These are phyloP conservation scores for Gonapodya prolifera DNA, from an alignment of 192 early-diverging fungal genomes.

Conservation along the genomic window DNA sequence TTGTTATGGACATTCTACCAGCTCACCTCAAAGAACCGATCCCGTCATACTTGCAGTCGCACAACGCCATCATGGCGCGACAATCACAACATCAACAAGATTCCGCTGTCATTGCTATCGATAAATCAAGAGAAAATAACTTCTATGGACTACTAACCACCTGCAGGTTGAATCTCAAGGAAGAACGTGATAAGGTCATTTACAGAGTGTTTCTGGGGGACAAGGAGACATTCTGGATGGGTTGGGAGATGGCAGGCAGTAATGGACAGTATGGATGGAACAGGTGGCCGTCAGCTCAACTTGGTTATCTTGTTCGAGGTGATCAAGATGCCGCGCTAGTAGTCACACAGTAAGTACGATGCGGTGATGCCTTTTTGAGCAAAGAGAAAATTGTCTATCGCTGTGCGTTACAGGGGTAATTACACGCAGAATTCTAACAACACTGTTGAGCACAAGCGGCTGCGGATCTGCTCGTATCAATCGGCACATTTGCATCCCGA, in stretches of 20 bases:
- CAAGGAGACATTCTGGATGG: constrained; percentile 12
- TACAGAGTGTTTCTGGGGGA: constrained; percentile 6
- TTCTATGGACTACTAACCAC: not conserved
- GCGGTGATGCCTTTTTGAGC: not conserved
- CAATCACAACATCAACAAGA: not conserved
- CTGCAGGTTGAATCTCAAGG: not conserved
- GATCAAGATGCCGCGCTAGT: not conserved
- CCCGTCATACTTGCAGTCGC: not conserved
- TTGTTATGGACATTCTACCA: not conserved
- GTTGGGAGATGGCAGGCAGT: constrained; percentile 5
- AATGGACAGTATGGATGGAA: not conserved
- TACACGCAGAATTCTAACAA: not conserved
- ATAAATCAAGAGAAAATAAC: not conserved
- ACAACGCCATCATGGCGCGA: not conserved
- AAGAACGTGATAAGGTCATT: not conserved
- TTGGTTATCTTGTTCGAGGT: not conserved
- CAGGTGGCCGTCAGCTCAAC: not conserved
- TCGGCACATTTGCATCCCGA: not conserved
- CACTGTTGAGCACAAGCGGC: not conserved
- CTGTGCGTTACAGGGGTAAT: not conserved
- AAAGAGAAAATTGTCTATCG: not conserved
- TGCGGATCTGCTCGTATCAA: not conserved
- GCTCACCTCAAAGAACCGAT: not conserved
- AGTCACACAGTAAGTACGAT: not conserved
- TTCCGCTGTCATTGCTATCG: not conserved